A percentile compares a stretch with the other conserved stretches of the same genome.
Conservation (phyloP, 2,329 filamentous ascomycete genomes). For the Colletotrichum endophyticum region DNA sequence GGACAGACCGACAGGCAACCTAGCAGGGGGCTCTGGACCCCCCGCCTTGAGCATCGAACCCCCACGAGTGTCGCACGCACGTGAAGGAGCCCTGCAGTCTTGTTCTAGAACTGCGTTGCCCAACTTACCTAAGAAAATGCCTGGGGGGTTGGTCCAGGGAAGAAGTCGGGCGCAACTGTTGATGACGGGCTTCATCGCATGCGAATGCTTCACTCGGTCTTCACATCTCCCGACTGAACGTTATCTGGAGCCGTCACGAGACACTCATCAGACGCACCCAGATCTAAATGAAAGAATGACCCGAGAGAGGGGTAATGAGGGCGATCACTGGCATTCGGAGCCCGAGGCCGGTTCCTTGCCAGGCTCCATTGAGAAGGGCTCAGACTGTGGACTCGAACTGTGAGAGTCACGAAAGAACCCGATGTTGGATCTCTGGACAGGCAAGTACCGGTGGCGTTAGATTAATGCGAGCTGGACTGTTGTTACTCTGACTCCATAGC, state of each 20-base stretch:
- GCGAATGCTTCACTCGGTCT: background rate
- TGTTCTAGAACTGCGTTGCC: background rate
- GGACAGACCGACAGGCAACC: background rate
- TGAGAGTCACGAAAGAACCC: background rate
- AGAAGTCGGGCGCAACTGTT: background rate
- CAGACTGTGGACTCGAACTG: background rate
- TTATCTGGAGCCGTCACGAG: background rate
- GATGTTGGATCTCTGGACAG: background rate
- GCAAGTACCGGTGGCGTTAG: background rate
- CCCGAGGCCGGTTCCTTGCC: background rate
- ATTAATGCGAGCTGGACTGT: background rate
- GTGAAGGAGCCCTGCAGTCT: background rate
- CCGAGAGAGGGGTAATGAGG: background rate
- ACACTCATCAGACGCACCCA: background rate
- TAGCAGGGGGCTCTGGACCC: background rate
- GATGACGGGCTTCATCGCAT: background rate
- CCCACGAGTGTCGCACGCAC: background rate
- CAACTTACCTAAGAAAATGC: background rate
- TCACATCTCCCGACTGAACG: background rate
- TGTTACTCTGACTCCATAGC: background rate
- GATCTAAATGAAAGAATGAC: background rate
- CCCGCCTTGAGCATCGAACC: background rate
- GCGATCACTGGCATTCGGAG: background rate
- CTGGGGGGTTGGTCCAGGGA: background rate
- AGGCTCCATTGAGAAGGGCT: background rate